These are phyloP conservation scores for Zhuliangozyma blackwelliae DNA, from an alignment of 1,139 yeast genomes.

Conservation along the genomic window DNA sequence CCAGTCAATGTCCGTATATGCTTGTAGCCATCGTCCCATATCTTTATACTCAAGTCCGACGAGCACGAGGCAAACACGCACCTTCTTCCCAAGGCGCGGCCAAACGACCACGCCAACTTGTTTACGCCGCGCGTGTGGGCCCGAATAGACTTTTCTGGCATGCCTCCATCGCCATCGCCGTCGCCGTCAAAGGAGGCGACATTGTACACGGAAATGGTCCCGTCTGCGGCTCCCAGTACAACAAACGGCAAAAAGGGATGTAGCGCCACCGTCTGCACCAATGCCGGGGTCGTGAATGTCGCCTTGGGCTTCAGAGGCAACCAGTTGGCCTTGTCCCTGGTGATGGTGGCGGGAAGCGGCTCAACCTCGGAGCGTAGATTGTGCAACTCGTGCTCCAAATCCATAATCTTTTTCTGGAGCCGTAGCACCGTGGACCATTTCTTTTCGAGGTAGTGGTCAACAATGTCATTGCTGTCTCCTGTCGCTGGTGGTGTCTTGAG, in stretches of 20 bases:
- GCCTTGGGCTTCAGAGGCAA: conserved; percentile 56
- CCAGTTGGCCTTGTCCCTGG: conserved; percentile 55
- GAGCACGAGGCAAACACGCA: conserved; percentile 57
- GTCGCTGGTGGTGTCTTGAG: conserved; percentile 7
- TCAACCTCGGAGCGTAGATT: conserved; percentile 43
- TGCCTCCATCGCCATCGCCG: conserved; percentile 43
- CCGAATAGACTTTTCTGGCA: conserved; percentile 62
- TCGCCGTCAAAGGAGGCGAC: conserved; percentile 42
- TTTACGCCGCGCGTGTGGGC: conserved; percentile 79
- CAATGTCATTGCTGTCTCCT: conserved; percentile 15
- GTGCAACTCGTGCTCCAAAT: conserved; percentile 43
- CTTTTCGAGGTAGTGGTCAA: conserved; percentile 62
- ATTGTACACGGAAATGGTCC: conserved; percentile 74
- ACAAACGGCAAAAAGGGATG: conserved; percentile 72
- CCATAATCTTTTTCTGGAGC: conserved; percentile 71
- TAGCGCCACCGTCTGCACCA: conserved; percentile 60
- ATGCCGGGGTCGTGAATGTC: conserved; percentile 49
- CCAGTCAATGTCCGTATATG: conserved; percentile 70
- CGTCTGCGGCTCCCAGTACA: conserved; percentile 71
- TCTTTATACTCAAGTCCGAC: conserved; percentile 66
- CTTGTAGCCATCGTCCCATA: conserved; percentile 61
- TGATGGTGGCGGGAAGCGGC: conserved; percentile 9
- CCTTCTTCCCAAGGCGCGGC: conserved; percentile 19
- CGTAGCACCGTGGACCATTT: conserved; percentile 88
- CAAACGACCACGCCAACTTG: conserved; percentile 50